phyloP scores from a whole-genome alignment of 345 rosid genomes.

The Ailanthus altissimus region DNA sequence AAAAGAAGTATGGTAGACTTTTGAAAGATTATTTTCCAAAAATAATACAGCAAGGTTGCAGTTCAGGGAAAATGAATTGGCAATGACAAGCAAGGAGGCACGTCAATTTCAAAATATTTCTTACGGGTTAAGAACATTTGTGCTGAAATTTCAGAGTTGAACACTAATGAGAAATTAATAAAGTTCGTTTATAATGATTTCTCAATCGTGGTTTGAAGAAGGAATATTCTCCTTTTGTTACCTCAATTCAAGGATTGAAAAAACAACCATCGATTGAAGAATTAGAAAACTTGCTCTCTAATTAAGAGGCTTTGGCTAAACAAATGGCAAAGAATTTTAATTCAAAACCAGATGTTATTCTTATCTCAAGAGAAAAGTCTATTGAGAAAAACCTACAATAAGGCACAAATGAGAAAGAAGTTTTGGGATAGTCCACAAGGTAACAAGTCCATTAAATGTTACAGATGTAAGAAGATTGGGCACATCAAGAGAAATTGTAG shows the following conservation, averaged over 20 bases:
- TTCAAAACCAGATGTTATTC: not conserved
- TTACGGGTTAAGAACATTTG: not conserved
- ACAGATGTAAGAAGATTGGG: not conserved
- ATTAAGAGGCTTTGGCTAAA: slow-evolving; percentile 9
- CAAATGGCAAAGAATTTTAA: slow-evolving; percentile 1
- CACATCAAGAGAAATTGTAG: not conserved
- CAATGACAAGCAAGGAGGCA: not conserved
- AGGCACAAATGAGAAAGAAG: not conserved
- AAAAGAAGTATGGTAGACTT: not conserved
- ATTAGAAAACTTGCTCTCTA: slow-evolving; percentile 5
- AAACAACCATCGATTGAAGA: slow-evolving; percentile 6
- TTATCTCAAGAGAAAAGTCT: slow-evolving; percentile 5
- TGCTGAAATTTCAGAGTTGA: slow-evolving; percentile 16
- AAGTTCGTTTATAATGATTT: not conserved
- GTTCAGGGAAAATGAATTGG: slow-evolving; percentile 12
- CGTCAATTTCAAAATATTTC: slow-evolving; percentile 22
- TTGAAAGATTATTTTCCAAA: not conserved
- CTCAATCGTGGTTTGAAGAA: slow-evolving; percentile 8
- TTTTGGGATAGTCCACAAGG: not conserved
- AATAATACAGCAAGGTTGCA: slow-evolving; percentile 12
- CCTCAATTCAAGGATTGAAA: slow-evolving; percentile 9
- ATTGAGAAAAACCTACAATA: not conserved
- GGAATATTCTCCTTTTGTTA: slow-evolving; percentile 3
- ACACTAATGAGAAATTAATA: slow-evolving; percentile 2
- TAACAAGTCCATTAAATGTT: not conserved